A percentile compares a stretch with the other conserved stretches of the same genome.
phyloP scores from a whole-genome alignment of 495 filamentous ascomycete genomes.

The Parathielavia appendiculata region DNA sequence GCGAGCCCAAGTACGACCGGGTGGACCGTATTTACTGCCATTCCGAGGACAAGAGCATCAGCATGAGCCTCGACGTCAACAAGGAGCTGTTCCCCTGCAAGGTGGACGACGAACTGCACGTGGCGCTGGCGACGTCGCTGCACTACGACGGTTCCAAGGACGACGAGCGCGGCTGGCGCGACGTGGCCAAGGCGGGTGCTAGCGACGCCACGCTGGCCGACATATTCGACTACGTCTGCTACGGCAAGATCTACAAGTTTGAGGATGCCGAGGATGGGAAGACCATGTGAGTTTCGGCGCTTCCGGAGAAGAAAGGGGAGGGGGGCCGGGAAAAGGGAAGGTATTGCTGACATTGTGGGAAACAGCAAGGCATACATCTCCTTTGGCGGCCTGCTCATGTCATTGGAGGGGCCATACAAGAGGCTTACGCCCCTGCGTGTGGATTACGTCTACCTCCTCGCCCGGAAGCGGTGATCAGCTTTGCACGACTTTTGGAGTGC shows the following conservation, averaged over 20 bases:
- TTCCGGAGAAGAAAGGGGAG: too few relatives aligned
- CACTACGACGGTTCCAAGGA: conserved; percentile 76
- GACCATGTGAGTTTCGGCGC: conserved; percentile 62
- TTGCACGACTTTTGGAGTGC: background rate
- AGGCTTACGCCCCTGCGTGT: conserved; percentile 85
- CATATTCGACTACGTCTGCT: conserved; percentile 93
- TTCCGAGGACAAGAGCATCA: conserved; percentile 60
- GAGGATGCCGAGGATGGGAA: conserved; percentile 75
- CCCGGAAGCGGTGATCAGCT: conserved; percentile 66
- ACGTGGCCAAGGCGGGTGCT: conserved; percentile 51
- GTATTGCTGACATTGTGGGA: conserved; percentile 22
- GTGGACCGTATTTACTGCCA: conserved; percentile 73
- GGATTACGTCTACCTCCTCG: conserved; percentile 86
- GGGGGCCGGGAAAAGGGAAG: too few relatives aligned
- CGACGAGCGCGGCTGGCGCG: conserved; percentile 70
- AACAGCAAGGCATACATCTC: conserved; percentile 83
- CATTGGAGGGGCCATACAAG: conserved; percentile 90
- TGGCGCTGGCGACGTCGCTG: conserved; percentile 78
- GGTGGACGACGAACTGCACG: conserved; percentile 65
- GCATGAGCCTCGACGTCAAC: conserved; percentile 87
- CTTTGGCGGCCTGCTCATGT: conserved; percentile 86
- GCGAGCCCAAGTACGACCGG: conserved; percentile 88
- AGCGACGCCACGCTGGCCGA: conserved; percentile 75
- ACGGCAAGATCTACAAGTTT: conserved; percentile 97
- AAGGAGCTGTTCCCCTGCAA: conserved; percentile 78